These are phyloP conservation scores for Yamadazyma nakazawae DNA, from an alignment of 805 yeast species.

Conservation along the genomic window DNA sequence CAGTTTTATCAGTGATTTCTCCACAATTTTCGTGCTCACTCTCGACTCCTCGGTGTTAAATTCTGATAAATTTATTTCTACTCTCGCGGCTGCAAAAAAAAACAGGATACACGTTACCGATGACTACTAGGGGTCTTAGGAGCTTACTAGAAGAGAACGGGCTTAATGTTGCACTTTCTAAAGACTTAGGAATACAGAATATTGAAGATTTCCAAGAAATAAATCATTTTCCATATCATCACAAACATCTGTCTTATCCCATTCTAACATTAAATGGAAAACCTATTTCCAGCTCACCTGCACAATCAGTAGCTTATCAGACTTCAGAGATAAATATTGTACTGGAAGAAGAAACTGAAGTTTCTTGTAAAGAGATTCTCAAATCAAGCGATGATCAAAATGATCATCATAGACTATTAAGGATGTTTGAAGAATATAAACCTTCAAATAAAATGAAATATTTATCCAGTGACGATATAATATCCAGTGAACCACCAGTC, in stretches of 20 bases:
- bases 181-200: not conserved
- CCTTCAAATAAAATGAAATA: slow-evolving; percentile 1
- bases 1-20: not conserved
- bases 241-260: not conserved
- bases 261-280: not conserved
- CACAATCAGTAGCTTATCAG: not conserved
- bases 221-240: not conserved
- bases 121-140: not conserved
- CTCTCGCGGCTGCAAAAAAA: slow-evolving; percentile 4
- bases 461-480: not conserved
- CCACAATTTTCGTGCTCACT: slow-evolving; percentile 4
- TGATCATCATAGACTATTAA: not conserved
- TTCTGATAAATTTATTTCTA: too few species aligned
- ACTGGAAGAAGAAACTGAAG: not conserved
- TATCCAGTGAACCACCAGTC: slow-evolving; percentile 4
- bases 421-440: not conserved
- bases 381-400: not conserved
- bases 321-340: not conserved
- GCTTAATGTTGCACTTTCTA: not conserved
- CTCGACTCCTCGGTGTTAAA: not conserved
- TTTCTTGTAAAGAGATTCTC: not conserved
- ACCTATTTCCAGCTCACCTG: not conserved
- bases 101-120: not conserved
- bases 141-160: not conserved
- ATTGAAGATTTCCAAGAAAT: not conserved